Evolutionary conservation across 495 filamentous ascomycete species (phyloP), one percentile per base, ranked within the genome.

Genomic region (Daldinia vernicosa): DNA sequence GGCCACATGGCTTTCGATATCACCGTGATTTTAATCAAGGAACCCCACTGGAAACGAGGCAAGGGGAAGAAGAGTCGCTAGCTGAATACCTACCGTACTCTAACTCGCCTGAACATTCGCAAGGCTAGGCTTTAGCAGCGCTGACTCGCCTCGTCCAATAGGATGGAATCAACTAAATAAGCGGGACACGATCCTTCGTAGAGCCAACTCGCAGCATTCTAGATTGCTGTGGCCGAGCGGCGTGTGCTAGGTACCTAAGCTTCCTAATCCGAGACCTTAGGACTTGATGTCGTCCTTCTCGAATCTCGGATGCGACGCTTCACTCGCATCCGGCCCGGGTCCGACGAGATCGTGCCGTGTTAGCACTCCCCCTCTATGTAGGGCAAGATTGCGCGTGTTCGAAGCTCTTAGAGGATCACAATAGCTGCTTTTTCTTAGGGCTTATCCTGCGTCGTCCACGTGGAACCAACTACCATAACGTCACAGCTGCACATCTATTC

Each of bases 211-310:
- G n/a, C 17, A 22, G 6, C 40, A 45, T 45, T 45, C 40, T 45
- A 43, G 39, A 43, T 43, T 43, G 39, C 39, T 19, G 39, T 43
- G n/a, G 40, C 40, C 40, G n/a, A 45, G 40, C 40, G 40, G 40
- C 40, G 17, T 19, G 40, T 45, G 40, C 40, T 22, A 45, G 15
- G 40, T 17, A 45, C n/a, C n/a, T n/a, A n/a, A n/a, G 40, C 40
- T 45, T 19, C 40, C 40, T 45, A 17, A 45, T 45, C n/a, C n/a
- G n/a, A 17, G n/a, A 11, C 6, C 8, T 45, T 45, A 2, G 17
- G 40, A 22, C 40, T 45, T 17, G 17, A 45, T 17, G 40, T n/a
- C 17, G 15, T 11, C 40, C 40, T 12, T 35, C 33, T 12, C 33
- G 33, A 35, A 35, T 35, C 12, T 35, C 33, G 33, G 33, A 14